Evolutionary conservation across 78 protist genomes (phyloP).

Genomic region (Dictyostelium capitatum): DNA sequence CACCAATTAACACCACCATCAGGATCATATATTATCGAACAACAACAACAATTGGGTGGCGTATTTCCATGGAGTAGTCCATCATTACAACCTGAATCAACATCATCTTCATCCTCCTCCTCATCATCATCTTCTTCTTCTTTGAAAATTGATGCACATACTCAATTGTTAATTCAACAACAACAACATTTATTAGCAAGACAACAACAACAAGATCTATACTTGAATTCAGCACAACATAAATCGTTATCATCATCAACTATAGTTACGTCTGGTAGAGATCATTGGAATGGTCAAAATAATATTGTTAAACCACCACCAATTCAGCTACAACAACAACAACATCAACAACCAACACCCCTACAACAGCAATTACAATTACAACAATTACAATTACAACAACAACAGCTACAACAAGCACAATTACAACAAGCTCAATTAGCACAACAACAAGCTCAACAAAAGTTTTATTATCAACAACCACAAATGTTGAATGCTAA

Average conservation of each 20-base stretch:
- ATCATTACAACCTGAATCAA: slow-evolving; percentile 1
- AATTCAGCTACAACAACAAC: neutral
- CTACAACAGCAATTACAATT: neutral
- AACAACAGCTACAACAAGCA: neutral
- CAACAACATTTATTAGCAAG: neutral
- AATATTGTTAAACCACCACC: neutral
- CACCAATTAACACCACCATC: neutral
- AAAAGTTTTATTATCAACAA: neutral
- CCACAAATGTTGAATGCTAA: no score
- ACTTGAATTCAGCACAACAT: neutral
- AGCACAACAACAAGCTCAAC: slow-evolving; percentile 1
- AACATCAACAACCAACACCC: neutral
- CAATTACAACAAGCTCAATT: neutral
- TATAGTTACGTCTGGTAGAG: neutral
- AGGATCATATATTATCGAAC: neutral
- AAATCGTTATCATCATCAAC: neutral
- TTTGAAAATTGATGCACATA: neutral
- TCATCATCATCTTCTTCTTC: neutral
- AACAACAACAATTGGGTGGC: neutral
- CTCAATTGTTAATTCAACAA: neutral
- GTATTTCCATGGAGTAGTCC: slow-evolving; percentile 6
- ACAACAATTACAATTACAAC: neutral
- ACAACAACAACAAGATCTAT: slow-evolving; percentile 9
- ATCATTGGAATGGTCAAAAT: neutral
- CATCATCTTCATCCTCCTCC: neutral